Percentiles rank a stretch among this genome's conserved stretches.
phyloP scores from a whole-genome alignment of 306 rosid genomes.

The Citrullus colocynthis region DNA sequence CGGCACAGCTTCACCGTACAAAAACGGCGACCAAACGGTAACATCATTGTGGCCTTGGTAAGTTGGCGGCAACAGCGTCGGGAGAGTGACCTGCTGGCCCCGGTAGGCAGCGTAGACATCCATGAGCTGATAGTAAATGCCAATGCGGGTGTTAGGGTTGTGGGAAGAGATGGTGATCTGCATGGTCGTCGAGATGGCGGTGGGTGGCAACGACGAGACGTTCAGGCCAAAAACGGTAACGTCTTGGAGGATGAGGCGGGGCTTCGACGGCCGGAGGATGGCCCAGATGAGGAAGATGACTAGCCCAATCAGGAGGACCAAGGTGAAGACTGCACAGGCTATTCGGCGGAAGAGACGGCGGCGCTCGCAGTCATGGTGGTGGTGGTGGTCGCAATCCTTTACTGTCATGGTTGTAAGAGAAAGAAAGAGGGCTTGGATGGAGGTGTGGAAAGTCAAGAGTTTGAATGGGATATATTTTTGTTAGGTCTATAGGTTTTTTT shows the following conservation, averaged over 20 bases:
- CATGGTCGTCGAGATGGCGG: conserved; percentile 33
- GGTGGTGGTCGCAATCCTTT: conserved; percentile 42
- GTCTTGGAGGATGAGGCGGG: conserved; percentile 49
- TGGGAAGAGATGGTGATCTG: conserved; percentile 40
- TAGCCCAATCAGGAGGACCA: conserved; percentile 21
- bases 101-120: conserved; percentile 38
- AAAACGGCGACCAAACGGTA: conserved; percentile 58
- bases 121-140: conserved; percentile 34
- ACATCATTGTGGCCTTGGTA: conserved; percentile 57
- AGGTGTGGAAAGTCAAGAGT: background rate
- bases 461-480: background rate
- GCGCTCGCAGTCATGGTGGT: background rate
- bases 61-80: conserved; percentile 29
- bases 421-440: background rate
- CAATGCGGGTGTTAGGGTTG: conserved; percentile 49
- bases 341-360: conserved; percentile 18
- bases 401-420: conserved; percentile 21
- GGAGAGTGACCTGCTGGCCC: conserved; percentile 43
- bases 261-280: conserved; percentile 48
- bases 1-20: conserved; percentile 34
- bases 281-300: conserved; percentile 35
- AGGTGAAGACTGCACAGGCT: background rate
- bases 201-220: conserved; percentile 20
- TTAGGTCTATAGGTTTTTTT: too few species aligned
- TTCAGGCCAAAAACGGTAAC: conserved; percentile 48